Evolutionary conservation across 2,329 filamentous ascomycete genomes (phyloP).

Genomic region (Monosporascus sp.): DNA sequence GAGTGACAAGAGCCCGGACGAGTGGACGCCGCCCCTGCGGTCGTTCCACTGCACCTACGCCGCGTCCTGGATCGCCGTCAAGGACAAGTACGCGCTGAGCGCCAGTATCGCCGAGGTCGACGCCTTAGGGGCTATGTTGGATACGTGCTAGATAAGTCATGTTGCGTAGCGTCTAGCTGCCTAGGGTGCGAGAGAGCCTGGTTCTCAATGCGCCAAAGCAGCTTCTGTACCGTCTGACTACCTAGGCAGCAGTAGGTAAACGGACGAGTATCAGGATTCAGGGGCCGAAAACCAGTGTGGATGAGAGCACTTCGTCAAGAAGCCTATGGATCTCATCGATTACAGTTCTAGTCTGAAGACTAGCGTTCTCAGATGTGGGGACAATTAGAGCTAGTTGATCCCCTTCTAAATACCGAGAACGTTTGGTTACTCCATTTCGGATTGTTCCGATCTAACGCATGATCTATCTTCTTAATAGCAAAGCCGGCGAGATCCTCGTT

Average conservation of each 20-base stretch:
- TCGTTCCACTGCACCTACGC: constrained; percentile 76
- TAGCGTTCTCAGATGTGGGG: no score
- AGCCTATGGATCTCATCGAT: no score
- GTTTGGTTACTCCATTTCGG: neutral
- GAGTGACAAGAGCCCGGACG: constrained; percentile 67
- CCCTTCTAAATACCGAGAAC: neutral
- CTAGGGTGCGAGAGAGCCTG: no score
- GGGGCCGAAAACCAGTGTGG: no score
- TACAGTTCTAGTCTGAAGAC: no score
- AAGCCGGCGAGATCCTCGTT: no score
- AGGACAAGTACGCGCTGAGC: constrained; percentile 63
- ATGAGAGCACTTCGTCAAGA: no score
- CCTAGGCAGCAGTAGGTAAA: no score
- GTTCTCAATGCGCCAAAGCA: no score
- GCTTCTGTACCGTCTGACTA: neutral
- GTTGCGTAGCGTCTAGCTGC: neutral
- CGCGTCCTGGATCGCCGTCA: constrained; percentile 71
- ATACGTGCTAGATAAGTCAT: constrained; percentile 45
- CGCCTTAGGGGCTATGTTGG: constrained; percentile 60
- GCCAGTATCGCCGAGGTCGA: constrained; percentile 68
- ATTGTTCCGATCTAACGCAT: neutral
- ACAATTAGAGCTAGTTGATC: neutral
- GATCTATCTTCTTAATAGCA: neutral
- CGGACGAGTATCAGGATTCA: no score
- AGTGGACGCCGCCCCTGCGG: constrained; percentile 67